Percentiles rank a stretch among this genome's conserved stretches.
These are phyloP conservation scores for Brettanomyces anomalus DNA, from an alignment of 805 yeast genomes.

Conservation along the genomic window DNA sequence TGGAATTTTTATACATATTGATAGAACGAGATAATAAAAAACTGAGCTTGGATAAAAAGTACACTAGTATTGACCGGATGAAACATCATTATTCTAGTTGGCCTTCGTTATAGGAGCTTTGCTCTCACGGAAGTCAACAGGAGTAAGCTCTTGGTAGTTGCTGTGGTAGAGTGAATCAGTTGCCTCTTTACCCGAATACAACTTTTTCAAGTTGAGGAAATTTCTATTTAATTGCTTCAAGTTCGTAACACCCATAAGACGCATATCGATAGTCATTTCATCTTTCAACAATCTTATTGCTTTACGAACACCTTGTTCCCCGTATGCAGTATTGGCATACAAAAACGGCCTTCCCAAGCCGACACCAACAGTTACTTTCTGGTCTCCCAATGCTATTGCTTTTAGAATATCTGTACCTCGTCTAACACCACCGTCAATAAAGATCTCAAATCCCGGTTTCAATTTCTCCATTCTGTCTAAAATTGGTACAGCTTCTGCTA, in stretches of 20 bases:
- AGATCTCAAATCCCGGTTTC: slow-evolving; percentile 46
- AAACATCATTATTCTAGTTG: neutral
- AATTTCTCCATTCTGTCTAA: slow-evolving; percentile 35
- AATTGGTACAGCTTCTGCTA: slow-evolving; percentile 59
- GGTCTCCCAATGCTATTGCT: slow-evolving; percentile 62
- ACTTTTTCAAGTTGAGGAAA: slow-evolving; percentile 44
- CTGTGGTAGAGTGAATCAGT: slow-evolving; percentile 23
- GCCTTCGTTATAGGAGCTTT: slow-evolving; percentile 14
- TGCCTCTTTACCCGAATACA: slow-evolving; percentile 24
- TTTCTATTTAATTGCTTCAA: slow-evolving; percentile 51
- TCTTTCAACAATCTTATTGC: slow-evolving; percentile 55
- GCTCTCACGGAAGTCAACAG: slow-evolving; percentile 17
- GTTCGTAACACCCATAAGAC: slow-evolving; percentile 62
- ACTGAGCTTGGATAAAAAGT: neutral
- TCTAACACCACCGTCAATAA: slow-evolving; percentile 61
- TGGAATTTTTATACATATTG: neutral
- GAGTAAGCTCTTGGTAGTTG: slow-evolving; percentile 21
- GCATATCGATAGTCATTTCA: slow-evolving; percentile 71
- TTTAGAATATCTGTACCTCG: slow-evolving; percentile 61
- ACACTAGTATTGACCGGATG: neutral
- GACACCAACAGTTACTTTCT: slow-evolving; percentile 61
- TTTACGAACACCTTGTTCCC: slow-evolving; percentile 54
- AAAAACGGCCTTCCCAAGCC: slow-evolving; percentile 63
- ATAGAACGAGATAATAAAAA: neutral
- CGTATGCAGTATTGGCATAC: slow-evolving; percentile 55